Percentiles rank a stretch among this genome's conserved stretches.
phyloP scores from a whole-genome alignment of 345 rosid species.

The Eucalyptus polyanthemos region DNA sequence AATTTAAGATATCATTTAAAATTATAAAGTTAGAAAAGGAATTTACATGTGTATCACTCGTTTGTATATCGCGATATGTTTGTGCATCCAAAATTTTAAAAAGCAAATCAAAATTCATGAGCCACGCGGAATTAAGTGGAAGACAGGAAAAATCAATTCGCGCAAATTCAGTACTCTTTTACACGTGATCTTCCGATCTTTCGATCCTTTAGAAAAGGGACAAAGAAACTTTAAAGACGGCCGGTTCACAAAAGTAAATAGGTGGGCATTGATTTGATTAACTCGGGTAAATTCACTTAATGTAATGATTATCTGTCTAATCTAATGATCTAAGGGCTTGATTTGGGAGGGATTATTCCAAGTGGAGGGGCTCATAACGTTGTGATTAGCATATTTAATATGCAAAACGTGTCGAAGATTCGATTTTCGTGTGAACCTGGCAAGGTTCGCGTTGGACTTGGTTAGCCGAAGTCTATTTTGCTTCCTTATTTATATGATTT shows the following conservation, averaged over 20 bases:
- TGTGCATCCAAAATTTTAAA: not conserved
- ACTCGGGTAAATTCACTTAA: not conserved
- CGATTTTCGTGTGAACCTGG: not conserved
- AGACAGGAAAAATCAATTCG: not conserved
- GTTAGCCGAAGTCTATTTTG: not conserved
- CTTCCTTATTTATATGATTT: not conserved
- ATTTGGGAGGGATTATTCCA: not conserved
- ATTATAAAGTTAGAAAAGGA: not conserved
- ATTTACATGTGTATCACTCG: not conserved
- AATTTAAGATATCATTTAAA: not conserved
- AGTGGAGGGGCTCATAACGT: not conserved
- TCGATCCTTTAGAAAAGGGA: not conserved
- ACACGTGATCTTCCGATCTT: not conserved
- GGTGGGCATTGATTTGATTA: not conserved
- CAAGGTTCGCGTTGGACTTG: not conserved
- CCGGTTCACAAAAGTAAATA: not conserved
- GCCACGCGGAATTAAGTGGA: not conserved
- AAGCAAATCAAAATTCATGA: not conserved
- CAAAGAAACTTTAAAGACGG: not conserved
- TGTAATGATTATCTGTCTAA: not conserved
- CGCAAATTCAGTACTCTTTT: not conserved
- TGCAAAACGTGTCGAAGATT: not conserved
- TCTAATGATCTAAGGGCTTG: not conserved
- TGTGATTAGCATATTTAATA: not conserved
- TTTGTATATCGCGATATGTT: not conserved